Evolutionary conservation across 306 rosid species (phyloP).

Genomic region (Fragaria ananassa): DNA sequence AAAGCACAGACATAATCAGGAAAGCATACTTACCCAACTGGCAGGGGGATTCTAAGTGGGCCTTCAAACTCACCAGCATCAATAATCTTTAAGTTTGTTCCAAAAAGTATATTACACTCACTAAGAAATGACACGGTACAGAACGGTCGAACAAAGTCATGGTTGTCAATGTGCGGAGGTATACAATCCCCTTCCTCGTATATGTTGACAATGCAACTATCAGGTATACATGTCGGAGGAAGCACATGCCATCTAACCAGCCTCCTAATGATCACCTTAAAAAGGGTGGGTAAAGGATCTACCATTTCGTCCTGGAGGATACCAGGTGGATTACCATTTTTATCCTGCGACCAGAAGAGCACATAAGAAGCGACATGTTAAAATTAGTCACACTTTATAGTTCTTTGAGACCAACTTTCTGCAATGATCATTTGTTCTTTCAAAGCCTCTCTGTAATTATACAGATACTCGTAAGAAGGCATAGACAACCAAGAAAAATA

Average conservation of each 20-base stretch:
- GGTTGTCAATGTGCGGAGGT: slow-evolving; percentile 96
- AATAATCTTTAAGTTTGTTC: slow-evolving; percentile 54
- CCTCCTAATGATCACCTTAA: slow-evolving; percentile 90
- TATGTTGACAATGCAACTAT: slow-evolving; percentile 93
- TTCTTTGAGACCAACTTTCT: slow-evolving; percentile 10
- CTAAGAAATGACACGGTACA: slow-evolving; percentile 96
- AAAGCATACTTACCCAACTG: slow-evolving; percentile 65
- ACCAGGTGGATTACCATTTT: slow-evolving; percentile 87
- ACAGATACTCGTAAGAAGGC: slow-evolving; percentile 5
- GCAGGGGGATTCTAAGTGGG: slow-evolving; percentile 53
- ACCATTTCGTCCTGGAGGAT: slow-evolving; percentile 53
- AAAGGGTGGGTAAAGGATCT: slow-evolving; percentile 79
- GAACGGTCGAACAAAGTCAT: slow-evolving; percentile 91
- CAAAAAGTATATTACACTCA: slow-evolving; percentile 79
- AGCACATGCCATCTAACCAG: slow-evolving; percentile 86
- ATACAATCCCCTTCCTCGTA: slow-evolving; percentile 95
- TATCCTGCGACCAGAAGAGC: slow-evolving; percentile 58
- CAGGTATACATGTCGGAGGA: slow-evolving; percentile 86
- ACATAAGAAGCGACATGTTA: neutral
- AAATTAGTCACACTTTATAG: slow-evolving; percentile 7
- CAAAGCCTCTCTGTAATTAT: neutral
- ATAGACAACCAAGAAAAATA: neutral
- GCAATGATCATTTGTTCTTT: neutral
- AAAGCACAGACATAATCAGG: slow-evolving; percentile 7
- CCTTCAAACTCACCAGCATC: slow-evolving; percentile 84